Base-by-base conservation (phyloP, 169 alveolate genomes). In the Eimeria praecox region DNA sequence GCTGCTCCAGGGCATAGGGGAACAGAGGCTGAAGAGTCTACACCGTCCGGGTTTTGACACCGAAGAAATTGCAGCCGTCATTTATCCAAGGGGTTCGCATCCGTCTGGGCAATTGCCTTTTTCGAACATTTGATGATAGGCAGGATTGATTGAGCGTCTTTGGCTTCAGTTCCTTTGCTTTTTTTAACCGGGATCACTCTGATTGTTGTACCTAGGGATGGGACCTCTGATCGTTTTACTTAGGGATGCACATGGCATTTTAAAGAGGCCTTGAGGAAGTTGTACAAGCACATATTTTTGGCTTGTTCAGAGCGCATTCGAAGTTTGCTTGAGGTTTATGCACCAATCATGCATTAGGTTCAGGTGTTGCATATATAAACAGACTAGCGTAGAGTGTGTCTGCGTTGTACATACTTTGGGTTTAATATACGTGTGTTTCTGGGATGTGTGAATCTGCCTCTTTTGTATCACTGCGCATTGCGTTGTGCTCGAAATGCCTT, bases 71-170 rank as follows among this genome's bases (percentile, higher is more conserved):
- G 77, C 38, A 20, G 92, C 92, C 64, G 92, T 85, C 75, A 44
- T 85, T 44, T 85, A 85, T 40, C 92, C 92, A 44, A 52, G 92
- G 49, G 92, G 92, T 54, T 35, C 12, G 66, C 69, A 44, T 22
- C 86, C 33, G 86, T 75, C 9, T 59, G 8, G 27, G 56, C 12
- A 49, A 12, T n/a, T 22, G 27, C 20, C 0, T 59, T 59, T 59
- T 59, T 9, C 69, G 22, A 59, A 3, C 1, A 16, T 20, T n/a
- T 16, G 30, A 30, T 75, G 35, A 20, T 75, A 75, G 35, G 6
- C 18, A 27, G 59, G 35, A 10, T 75, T 40, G 86, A 12, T 40
- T 40, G 16, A 40, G 59, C 12, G 59, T 27, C 56, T 35, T 22
- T 75, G 35, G 12, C 86, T 1, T n/a, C 40, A 27, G 35, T 8